Percentiles rank a stretch among this genome's conserved stretches.
phyloP scores from a whole-genome alignment of 306 rosid genomes.

The Rosa lucieae region DNA sequence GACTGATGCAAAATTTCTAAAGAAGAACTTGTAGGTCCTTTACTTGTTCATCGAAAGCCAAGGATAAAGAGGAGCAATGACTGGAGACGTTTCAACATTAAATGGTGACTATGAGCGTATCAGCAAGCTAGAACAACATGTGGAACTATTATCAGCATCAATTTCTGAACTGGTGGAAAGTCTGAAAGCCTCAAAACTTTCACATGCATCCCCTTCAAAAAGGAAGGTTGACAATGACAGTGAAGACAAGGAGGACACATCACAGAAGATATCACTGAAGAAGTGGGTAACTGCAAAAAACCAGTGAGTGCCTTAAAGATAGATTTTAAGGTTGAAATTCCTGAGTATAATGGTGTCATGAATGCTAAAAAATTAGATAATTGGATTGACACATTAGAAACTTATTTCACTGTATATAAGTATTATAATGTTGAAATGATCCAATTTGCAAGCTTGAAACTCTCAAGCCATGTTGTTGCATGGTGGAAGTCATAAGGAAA shows the following conservation, averaged over 20 bases:
- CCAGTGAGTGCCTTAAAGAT: background rate
- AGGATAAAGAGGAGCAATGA: no score
- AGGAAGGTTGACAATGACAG: background rate
- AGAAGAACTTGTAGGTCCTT: no score
- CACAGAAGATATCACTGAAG: background rate
- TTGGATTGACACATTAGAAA: constrained; percentile 6
- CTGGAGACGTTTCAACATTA: no score
- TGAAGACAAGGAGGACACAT: background rate
- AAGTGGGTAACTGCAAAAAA: background rate
- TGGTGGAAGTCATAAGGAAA: background rate
- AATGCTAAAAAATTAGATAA: background rate
- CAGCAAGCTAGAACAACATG: no score
- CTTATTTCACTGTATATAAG: background rate
- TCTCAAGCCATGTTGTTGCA: constrained; percentile 2
- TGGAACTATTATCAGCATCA: no score
- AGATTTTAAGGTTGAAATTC: background rate
- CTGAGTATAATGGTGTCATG: background rate
- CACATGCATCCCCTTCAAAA: background rate
- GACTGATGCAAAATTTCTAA: no score
- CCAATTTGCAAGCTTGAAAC: background rate
- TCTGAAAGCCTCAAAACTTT: background rate
- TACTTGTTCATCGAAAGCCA: no score
- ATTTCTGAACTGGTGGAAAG: background rate
- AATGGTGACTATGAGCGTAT: no score
- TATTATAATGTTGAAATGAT: background rate